Evolutionary conservation across 768 basidiomycete species (phyloP).

Genomic region (Sporobolomyces roseus): DNA sequence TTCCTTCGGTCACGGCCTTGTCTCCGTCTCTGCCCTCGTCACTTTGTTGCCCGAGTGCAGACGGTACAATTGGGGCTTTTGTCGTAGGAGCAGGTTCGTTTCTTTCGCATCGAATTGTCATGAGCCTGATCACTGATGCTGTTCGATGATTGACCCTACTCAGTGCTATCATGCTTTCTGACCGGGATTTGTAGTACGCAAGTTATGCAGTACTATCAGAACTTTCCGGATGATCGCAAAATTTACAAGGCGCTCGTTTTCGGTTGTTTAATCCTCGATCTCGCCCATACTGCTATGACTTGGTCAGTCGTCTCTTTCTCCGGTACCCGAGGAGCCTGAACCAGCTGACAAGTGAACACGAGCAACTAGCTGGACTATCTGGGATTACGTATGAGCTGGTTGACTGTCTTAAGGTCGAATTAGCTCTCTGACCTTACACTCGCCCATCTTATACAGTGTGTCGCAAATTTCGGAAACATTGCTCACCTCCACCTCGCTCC

Average conservation of each 20-base stretch:
- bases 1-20: background rate
- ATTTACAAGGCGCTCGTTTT: background rate
- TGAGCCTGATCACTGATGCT: too few species aligned
- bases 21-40: background rate
- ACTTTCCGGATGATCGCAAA: slow-evolving; percentile 9
- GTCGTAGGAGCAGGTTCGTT: slow-evolving; percentile 22
- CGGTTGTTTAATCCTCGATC: background rate
- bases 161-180: background rate
- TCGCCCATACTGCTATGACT: background rate
- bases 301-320: background rate
- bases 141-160: too few species aligned
- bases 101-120: too few species aligned
- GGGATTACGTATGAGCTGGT: background rate
- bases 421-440: background rate
- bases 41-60: background rate
- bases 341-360: background rate
- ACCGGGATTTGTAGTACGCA: background rate
- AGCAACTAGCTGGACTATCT: background rate
- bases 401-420: background rate
- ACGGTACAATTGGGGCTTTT: slow-evolving; percentile 3
- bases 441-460: background rate
- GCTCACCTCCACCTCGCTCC: background rate
- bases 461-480: background rate
- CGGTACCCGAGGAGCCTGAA: background rate
- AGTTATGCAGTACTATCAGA: background rate